A percentile compares a stretch with the other conserved stretches of the same genome.
Evolutionary conservation across 2,329 filamentous ascomycete species (phyloP).

Genomic region (Colletotrichum plurivorum): DNA sequence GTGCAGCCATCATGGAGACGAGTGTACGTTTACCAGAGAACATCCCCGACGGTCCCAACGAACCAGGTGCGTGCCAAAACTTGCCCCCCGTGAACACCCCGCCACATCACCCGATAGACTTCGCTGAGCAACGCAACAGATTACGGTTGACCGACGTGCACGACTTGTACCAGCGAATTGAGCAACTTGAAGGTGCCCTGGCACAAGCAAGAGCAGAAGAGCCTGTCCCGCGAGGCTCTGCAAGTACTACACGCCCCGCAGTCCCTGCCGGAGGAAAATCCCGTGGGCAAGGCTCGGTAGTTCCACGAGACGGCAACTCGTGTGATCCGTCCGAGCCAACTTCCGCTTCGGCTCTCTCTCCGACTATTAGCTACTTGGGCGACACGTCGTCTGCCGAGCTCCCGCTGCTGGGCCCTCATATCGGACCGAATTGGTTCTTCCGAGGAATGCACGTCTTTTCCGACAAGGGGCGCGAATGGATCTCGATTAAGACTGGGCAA

Average conservation of each 20-base stretch:
- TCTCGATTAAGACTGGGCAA: slow-evolving; percentile 20
- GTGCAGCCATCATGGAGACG: slow-evolving; percentile 25
- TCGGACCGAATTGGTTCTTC: slow-evolving; percentile 32
- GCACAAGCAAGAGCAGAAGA: background rate
- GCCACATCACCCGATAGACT: too few species aligned
- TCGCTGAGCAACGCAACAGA: background rate
- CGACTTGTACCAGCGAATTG: slow-evolving; percentile 20
- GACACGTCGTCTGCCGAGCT: background rate
- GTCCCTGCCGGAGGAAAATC: background rate
- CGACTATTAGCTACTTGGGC: background rate
- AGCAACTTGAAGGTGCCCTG: slow-evolving; percentile 12
- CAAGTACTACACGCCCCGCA: background rate
- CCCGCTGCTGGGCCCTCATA: background rate
- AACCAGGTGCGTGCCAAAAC: background rate
- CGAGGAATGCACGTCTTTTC: slow-evolving; percentile 25
- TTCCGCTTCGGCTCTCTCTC: background rate
- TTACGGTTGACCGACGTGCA: slow-evolving; percentile 11
- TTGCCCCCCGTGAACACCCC: too few species aligned
- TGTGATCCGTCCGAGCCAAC: too few species aligned
- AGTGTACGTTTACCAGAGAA: slow-evolving; percentile 14
- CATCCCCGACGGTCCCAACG: background rate
- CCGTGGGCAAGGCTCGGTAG: background rate
- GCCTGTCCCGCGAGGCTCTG: background rate
- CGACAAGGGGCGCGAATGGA: slow-evolving; percentile 17
- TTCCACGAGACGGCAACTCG: background rate